These are phyloP conservation scores for Colletotrichum limetticola DNA, from an alignment of 2,329 filamentous ascomycete species.

Conservation along the genomic window DNA sequence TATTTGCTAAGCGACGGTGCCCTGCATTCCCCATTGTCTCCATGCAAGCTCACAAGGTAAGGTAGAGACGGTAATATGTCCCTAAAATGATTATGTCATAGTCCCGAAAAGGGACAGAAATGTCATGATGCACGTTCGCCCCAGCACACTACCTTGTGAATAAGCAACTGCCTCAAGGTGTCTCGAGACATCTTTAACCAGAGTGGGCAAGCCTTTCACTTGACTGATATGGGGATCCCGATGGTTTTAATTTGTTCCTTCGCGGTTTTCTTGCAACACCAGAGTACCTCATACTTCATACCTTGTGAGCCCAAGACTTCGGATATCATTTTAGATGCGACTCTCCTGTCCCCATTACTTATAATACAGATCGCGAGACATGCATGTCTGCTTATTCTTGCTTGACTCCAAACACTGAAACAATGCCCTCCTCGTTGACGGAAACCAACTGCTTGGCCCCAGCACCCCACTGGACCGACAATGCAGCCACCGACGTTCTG, in stretches of 20 bases:
- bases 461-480: slow-evolving; percentile 81
- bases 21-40: not conserved
- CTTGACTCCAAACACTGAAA: slow-evolving; percentile 75
- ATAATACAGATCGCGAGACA: slow-evolving; percentile 21
- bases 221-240: too few species aligned
- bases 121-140: not conserved
- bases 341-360: slow-evolving; percentile 14
- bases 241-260: not conserved
- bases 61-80: not conserved
- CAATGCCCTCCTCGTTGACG: slow-evolving; percentile 78
- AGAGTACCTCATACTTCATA: not conserved
- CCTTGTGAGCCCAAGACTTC: slow-evolving; percentile 20
- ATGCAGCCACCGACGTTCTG: slow-evolving; percentile 77
- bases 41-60: not conserved
- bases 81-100: slow-evolving; percentile 28
- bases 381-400: slow-evolving; percentile 44
- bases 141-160: not conserved
- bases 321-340: slow-evolving; percentile 34
- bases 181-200: too few species aligned
- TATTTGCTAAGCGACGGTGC: slow-evolving; percentile 12
- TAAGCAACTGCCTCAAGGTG: not conserved
- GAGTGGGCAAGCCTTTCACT: not conserved
- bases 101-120: not conserved
- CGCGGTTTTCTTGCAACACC: not conserved
- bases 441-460: slow-evolving; percentile 79